Evolutionary conservation across 257 asterid genomes (phyloP), one percentile per base, ranked within the genome.

Genomic region (Solanum ossicruentum): DNA sequence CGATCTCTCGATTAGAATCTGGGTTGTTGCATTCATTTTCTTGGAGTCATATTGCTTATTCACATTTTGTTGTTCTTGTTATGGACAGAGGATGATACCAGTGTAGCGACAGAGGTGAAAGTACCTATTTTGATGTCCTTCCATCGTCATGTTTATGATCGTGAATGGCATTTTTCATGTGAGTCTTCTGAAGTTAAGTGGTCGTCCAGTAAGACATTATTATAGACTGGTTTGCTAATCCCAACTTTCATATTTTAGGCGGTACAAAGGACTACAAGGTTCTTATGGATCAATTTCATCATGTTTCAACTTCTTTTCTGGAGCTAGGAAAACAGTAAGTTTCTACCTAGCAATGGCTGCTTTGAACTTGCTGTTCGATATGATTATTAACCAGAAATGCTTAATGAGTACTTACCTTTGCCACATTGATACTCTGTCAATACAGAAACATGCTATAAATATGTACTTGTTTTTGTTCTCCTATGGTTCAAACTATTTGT

Each of bases 161-260:
- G 89, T 72, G 97, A 95, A 73, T 96, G 98, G 98, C 97, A 93
- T 83, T 96, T 96, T 92, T 88, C 98, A 66, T 96, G 99, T 95
- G 89, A 96, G 99, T 87, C 84, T 51, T 86, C 67, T 85, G 73
- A 87, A 3, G 84, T 71, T 69, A 61, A 52, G 85, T 26, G 67
- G 32, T 56, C 20, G 71, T 65, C 20, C 20, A 23, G 26, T 65
- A 65, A 65, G 2, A 10, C 43, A 28, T 15, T 66, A 49, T 75
- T 75, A 9, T 75, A 21, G 43, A 75, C 26, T 51, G 26, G 43
- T 52, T 77, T 51, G 1, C 26, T 77, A 52, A 77, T 77, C 26
- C 63, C 17, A 52, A 17, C 16, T 77, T 15, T 77, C 82, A 51
- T 52, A 51, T 16, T n/a, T 49, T 26, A 96, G 98, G 98, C 84